Evolutionary conservation across 148 eudicot genomes (phyloP).

Genomic region (Suaeda aralocaspica): DNA sequence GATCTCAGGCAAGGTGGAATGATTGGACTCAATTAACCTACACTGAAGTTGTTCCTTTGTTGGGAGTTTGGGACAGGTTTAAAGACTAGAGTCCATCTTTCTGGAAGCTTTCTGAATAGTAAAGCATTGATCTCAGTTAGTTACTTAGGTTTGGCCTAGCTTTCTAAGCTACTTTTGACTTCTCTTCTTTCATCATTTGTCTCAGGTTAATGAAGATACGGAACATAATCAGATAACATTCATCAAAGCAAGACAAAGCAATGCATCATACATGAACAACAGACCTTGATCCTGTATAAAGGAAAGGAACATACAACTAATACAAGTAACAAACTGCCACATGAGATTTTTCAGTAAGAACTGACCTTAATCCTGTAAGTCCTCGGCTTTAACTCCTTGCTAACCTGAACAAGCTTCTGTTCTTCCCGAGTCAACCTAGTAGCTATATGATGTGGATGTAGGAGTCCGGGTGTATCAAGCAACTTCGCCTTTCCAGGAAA

Average conservation of each 20-base stretch:
- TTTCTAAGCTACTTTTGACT: background rate
- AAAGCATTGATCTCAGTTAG: too few species aligned
- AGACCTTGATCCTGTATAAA: slow-evolving; percentile 3
- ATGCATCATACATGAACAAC: background rate
- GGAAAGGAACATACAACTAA: too few species aligned
- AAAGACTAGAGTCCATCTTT: too few species aligned
- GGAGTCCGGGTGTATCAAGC: slow-evolving; percentile 95
- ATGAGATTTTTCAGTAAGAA: background rate
- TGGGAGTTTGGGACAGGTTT: too few species aligned
- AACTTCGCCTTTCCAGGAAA: slow-evolving; percentile 73
- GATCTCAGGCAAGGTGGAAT: too few species aligned
- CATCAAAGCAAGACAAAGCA: background rate
- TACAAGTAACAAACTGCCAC: background rate
- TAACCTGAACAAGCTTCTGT: slow-evolving; percentile 69
- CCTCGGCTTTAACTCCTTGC: slow-evolving; percentile 89
- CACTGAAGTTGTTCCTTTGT: too few species aligned
- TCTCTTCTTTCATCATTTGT: background rate
- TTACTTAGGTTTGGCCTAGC: background rate
- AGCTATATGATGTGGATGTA: slow-evolving; percentile 76
- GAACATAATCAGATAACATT: background rate
- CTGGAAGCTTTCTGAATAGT: too few species aligned
- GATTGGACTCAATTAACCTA: too few species aligned
- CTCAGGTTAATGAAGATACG: background rate
- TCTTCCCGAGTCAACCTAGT: slow-evolving; percentile 87
- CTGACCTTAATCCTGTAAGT: slow-evolving; percentile 88